These are phyloP conservation scores for Pelargonium australe DNA, from an alignment of 441 rosid genomes.

Conservation along the genomic window DNA sequence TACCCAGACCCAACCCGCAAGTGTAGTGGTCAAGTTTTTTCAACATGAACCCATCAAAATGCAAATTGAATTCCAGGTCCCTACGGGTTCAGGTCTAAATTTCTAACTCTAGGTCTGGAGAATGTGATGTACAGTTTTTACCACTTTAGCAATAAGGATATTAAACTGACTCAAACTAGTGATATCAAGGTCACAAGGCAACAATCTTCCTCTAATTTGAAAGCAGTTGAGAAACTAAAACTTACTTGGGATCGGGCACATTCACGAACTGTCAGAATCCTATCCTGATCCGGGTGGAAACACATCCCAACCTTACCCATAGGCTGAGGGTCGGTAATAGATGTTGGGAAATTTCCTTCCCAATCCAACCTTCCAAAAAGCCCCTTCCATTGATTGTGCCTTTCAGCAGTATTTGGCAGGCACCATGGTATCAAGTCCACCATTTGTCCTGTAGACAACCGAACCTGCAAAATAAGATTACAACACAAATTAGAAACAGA, in stretches of 20 bases:
- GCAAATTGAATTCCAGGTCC: no score
- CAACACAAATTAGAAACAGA: neutral
- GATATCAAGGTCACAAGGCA: no score
- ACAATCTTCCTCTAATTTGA: no score
- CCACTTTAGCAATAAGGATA: no score
- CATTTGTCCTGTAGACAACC: conserved; percentile 50
- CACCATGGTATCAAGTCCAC: conserved; percentile 71
- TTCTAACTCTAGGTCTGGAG: no score
- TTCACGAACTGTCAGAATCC: conserved; percentile 82
- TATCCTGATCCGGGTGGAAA: conserved; percentile 84
- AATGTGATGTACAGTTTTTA: no score
- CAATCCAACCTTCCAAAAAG: conserved; percentile 82
- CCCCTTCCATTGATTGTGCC: conserved; percentile 87
- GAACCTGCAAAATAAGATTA: conserved; percentile 36
- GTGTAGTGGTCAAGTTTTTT: no score
- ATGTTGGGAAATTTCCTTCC: conserved; percentile 92
- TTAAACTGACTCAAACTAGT: no score
- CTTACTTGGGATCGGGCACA: conserved; percentile 84
- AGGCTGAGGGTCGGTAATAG: conserved; percentile 85
- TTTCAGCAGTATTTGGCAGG: conserved; percentile 68
- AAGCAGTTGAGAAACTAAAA: neutral
- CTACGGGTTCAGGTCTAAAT: no score
- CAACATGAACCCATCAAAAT: no score
- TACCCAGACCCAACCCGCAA: no score
- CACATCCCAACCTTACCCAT: conserved; percentile 95